Evolutionary conservation across 345 rosid genomes (phyloP).

Genomic region (Dovyalis caffra): DNA sequence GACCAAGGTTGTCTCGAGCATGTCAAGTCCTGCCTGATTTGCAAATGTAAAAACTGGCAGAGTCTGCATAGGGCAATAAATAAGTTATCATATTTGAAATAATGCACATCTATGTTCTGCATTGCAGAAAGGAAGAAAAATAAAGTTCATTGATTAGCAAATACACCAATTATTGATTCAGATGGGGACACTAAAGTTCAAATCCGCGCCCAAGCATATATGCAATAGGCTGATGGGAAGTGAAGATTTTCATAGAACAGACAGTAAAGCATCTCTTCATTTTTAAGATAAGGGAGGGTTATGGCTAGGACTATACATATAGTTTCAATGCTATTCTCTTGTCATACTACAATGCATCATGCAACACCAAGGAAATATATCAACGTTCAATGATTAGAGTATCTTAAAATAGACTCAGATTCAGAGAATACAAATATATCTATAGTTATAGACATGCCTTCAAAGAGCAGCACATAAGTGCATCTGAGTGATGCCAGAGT

Average conservation of each 20-base stretch:
- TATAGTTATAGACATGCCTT: conserved; percentile 25
- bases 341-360: neutral
- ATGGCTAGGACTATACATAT: neutral
- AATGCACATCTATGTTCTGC: neutral
- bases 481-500: conserved; percentile 85
- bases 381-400: neutral
- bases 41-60: conserved; percentile 29
- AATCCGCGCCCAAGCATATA: neutral
- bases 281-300: neutral
- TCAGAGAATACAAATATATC: neutral
- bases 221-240: neutral
- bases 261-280: neutral
- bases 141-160: neutral
- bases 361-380: neutral
- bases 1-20: conserved; percentile 35
- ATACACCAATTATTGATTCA: neutral
- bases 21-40: conserved; percentile 34
- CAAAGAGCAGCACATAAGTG: conserved; percentile 89
- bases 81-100: neutral
- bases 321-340: neutral
- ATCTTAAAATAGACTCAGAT: neutral
- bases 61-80: conserved; percentile 15
- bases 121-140: neutral
- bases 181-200: neutral
- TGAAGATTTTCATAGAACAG: neutral